Evolutionary conservation across 2,329 filamentous ascomycete genomes (phyloP).

Genomic region (Ceratocystis smalleyi): DNA sequence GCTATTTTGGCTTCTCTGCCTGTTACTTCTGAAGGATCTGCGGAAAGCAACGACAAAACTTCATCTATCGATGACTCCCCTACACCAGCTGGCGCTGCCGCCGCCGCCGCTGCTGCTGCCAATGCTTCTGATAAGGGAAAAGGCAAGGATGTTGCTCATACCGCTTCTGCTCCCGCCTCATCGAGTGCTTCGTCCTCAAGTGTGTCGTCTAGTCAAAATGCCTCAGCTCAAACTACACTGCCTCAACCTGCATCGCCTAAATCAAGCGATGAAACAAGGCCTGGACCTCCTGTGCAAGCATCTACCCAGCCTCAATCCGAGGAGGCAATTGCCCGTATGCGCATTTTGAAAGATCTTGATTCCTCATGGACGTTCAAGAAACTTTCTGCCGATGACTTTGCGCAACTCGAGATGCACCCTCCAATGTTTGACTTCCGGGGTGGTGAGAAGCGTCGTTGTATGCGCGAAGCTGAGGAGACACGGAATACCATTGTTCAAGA

Average conservation of each 20-base stretch:
- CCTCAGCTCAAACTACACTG: neutral
- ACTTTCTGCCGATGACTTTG: constrained; percentile 17
- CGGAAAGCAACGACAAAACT: constrained; percentile 33
- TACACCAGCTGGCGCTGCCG: constrained; percentile 18
- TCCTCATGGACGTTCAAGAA: constrained; percentile 18
- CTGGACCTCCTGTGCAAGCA: constrained; percentile 9
- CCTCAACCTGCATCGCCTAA: constrained; percentile 4
- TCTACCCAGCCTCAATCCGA: neutral
- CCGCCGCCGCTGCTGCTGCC: constrained; percentile 16
- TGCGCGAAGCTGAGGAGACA: constrained; percentile 48
- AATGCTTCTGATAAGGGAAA: constrained; percentile 16
- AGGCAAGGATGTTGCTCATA: constrained; percentile 1
- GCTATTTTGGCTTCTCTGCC: constrained; percentile 48
- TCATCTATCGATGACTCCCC: constrained; percentile 24
- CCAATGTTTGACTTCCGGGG: constrained; percentile 72
- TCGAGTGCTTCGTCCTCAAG: neutral
- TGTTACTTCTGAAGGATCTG: constrained; percentile 25
- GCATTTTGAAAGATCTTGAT: constrained; percentile 14
- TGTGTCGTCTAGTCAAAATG: neutral
- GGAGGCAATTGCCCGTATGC: neutral
- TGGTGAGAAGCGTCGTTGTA: constrained; percentile 62
- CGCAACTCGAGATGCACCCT: constrained; percentile 30
- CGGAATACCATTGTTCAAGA: constrained; percentile 34
- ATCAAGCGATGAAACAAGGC: constrained; percentile 3
- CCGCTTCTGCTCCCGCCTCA: constrained; percentile 7